These are phyloP conservation scores for Hygrophorus russula DNA, from an alignment of 768 basidiomycete genomes.

Conservation along the genomic window DNA sequence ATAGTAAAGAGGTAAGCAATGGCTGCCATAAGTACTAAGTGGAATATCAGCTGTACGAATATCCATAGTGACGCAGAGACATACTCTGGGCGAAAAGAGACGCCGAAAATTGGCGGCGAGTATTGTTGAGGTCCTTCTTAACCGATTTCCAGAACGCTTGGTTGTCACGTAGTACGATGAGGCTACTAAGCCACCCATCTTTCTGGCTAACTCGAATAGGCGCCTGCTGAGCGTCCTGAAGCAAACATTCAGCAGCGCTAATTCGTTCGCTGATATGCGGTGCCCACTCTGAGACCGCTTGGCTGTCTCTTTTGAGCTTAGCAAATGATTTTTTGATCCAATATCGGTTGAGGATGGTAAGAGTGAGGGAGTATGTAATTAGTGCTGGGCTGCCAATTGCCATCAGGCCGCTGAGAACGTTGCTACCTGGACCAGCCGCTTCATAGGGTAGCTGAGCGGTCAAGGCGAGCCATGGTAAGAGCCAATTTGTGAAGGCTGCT, in stretches of 20 bases:
- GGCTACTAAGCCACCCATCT: slow-evolving; percentile 7
- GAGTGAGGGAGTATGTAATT: slow-evolving; percentile 10
- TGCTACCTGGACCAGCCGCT: slow-evolving; percentile 6
- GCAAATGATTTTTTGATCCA: slow-evolving; percentile 5
- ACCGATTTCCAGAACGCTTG: slow-evolving; percentile 7
- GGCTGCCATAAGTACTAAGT: slow-evolving; percentile 8
- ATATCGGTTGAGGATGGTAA: slow-evolving; percentile 9
- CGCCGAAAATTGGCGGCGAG: slow-evolving; percentile 8
- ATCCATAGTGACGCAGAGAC: neutral
- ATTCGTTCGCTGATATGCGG: neutral
- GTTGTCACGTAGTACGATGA: slow-evolving; percentile 6
- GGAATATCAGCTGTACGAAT: neutral
- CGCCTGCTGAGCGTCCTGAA: slow-evolving; percentile 8
- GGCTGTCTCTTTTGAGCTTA: slow-evolving; percentile 3
- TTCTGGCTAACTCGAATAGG: slow-evolving; percentile 10
- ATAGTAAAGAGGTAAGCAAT: slow-evolving; percentile 8
- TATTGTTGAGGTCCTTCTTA: slow-evolving; percentile 9
- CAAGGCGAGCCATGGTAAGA: slow-evolving; percentile 11
- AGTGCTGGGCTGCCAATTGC: slow-evolving; percentile 9
- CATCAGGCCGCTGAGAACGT: slow-evolving; percentile 8
- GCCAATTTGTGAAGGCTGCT: slow-evolving; percentile 9
- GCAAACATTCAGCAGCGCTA: slow-evolving; percentile 4
- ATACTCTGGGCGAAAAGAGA: slow-evolving; percentile 9
- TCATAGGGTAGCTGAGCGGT: slow-evolving; percentile 11
- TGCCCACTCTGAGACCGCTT: neutral